Percentiles rank a stretch among this genome's conserved stretches.
These are phyloP conservation scores for Globisporangium canariense DNA, from an alignment of 352 stramenopile genomes.

Conservation along the genomic window DNA sequence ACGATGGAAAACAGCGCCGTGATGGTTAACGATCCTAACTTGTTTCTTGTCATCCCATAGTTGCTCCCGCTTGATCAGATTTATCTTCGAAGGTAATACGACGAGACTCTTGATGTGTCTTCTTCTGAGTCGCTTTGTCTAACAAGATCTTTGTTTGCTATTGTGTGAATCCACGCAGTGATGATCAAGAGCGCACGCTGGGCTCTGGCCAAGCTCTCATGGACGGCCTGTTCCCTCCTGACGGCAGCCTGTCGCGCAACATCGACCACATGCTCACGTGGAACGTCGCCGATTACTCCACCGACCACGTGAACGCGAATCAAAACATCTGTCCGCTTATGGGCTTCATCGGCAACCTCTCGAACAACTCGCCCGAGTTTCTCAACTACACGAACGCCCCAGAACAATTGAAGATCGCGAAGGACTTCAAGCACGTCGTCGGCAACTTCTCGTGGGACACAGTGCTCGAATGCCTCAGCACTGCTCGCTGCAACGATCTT, in stretches of 20 bases:
- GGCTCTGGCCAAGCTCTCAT: constrained; percentile 81
- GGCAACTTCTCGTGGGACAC: constrained; percentile 81
- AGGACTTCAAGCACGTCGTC: constrained; percentile 58
- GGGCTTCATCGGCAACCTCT: constrained; percentile 58
- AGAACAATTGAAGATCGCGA: constrained; percentile 44
- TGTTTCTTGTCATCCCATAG: constrained; percentile 17
- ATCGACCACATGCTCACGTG: constrained; percentile 71
- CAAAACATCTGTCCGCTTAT: constrained; percentile 79
- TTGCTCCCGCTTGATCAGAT: constrained; percentile 45
- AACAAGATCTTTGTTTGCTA: background rate
- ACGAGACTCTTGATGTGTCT: background rate
- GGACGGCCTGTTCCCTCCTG: constrained; percentile 71
- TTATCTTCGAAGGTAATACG: constrained; percentile 51
- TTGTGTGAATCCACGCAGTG: constrained; percentile 23
- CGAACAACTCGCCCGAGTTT: constrained; percentile 55
- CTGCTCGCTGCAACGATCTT: constrained; percentile 75
- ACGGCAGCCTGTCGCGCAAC: constrained; percentile 37
- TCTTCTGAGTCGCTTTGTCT: background rate
- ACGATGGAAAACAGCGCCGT: background rate
- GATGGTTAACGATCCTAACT: background rate
- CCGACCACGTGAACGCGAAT: constrained; percentile 79
- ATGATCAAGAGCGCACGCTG: constrained; percentile 81
- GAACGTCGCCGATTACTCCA: constrained; percentile 71
- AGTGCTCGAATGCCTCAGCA: constrained; percentile 80
- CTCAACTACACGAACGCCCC: constrained; percentile 42